Base-by-base conservation (phyloP, 148 eudicot genomes). In the Chenopodium suecicum region DNA sequence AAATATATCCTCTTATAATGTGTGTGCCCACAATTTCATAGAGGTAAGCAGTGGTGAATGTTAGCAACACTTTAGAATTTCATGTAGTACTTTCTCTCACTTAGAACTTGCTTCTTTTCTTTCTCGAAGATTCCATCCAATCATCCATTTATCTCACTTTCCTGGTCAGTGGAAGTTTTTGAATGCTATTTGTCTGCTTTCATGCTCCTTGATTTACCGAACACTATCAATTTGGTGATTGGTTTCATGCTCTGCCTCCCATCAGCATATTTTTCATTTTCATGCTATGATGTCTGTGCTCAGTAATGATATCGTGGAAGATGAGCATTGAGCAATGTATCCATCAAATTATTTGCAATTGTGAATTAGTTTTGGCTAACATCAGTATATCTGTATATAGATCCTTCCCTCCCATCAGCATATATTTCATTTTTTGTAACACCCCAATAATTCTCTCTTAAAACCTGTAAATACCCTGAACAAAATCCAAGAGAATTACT, bases 321-420 rank as follows among this genome's bases (percentile, higher is more conserved):
- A 70, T 68, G 29, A 47, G 27, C 46, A 27, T 47, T 78, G 29
- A 65, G 47, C 64, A 48, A 68, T 78, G 32, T 68, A 48, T 68
- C 44, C 37, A 44, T 68, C 63, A n/a, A 50, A 78, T 48, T 48
- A 3, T 44, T 29, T 50, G 16, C 23, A 27, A 29, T n/a, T 47
- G 20, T 78, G 41, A 27, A 27, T 32, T 14, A 9, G 63, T 23
- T 44, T 17, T 37, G 76, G 58, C 17, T 52, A 5, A 41, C 70
- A 29, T 27, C 23, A 48, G 7, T 50, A 20, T 27, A 27, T 27
- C 29, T 27, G 29, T 27, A 27, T 27, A 27, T 27, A 27, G 29
- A 27, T 27, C 29, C 29, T 27, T 27, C 29, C 29, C 29, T 27
- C 29, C 29, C 29, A 27, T 27, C 29, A 27, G 29, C 29, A 27